These are phyloP conservation scores for Tolypocladium cylindrosporum DNA, from an alignment of 2,329 filamentous ascomycete species.

Conservation along the genomic window DNA sequence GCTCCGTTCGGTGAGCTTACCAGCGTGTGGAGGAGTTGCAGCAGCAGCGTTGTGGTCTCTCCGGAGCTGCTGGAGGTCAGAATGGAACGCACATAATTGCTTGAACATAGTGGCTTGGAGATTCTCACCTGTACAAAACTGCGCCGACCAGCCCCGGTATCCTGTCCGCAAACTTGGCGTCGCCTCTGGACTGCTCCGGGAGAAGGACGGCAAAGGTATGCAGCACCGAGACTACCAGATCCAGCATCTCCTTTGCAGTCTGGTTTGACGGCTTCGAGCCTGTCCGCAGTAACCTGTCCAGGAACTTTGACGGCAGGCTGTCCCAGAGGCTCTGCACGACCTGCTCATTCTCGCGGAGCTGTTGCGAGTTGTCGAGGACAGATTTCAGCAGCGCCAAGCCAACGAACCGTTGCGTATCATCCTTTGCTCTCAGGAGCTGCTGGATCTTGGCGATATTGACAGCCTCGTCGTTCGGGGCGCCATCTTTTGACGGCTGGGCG, in stretches of 20 bases:
- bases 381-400: constrained; percentile 56
- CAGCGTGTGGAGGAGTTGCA: constrained; percentile 48
- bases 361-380: constrained; percentile 49
- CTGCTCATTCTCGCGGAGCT: constrained; percentile 37
- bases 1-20: constrained; percentile 43
- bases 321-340: constrained; percentile 45
- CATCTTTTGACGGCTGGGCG: background rate
- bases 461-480: constrained; percentile 5
- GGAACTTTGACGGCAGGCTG: constrained; percentile 50
- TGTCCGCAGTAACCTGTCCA: constrained; percentile 52
- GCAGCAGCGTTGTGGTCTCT: constrained; percentile 40
- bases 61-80: constrained; percentile 28
- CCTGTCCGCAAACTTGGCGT: constrained; percentile 38
- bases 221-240: constrained; percentile 51
- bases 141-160: constrained; percentile 43
- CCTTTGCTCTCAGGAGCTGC: constrained; percentile 44
- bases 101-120: too few relatives aligned
- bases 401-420: constrained; percentile 60
- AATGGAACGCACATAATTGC: background rate
- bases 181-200: constrained; percentile 32
- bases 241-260: constrained; percentile 50
- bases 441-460: constrained; percentile 37
- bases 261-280: constrained; percentile 30
- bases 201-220: constrained; percentile 52
- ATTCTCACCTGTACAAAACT: constrained; percentile 40